phyloP scores from a whole-genome alignment of 345 rosid genomes.

The Carallia pectinifolia region DNA sequence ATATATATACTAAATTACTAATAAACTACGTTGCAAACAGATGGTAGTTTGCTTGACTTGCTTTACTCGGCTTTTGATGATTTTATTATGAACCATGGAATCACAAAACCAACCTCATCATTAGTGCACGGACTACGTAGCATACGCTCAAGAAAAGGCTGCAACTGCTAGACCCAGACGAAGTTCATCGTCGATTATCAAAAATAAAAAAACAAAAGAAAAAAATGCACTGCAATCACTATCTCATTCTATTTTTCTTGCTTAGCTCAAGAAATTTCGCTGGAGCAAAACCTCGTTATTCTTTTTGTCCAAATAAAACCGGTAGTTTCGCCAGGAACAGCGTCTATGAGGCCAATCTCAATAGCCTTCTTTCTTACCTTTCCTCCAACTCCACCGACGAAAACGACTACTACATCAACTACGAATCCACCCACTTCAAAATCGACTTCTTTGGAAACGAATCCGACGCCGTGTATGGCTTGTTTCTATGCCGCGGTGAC shows the following conservation, averaged over 20 bases:
- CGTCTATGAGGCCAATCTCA: slow-evolving; percentile 17
- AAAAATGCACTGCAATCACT: too few relatives aligned
- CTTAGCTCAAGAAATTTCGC: background rate
- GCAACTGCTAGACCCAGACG: too few relatives aligned
- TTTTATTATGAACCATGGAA: too few relatives aligned
- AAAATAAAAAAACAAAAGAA: too few relatives aligned
- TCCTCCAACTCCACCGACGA: background rate
- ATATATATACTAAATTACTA: too few relatives aligned
- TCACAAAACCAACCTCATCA: too few relatives aligned
- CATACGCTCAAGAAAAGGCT: too few relatives aligned
- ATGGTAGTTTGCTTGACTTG: too few relatives aligned
- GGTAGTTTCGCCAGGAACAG: slow-evolving; percentile 18
- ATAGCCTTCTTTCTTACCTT: slow-evolving; percentile 7
- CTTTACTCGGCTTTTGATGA: too few relatives aligned
- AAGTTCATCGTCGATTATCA: too few relatives aligned
- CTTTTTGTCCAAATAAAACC: background rate
- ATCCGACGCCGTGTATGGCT: slow-evolving; percentile 18
- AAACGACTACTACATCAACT: background rate
- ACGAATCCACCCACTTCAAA: background rate
- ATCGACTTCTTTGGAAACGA: background rate
- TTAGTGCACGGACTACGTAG: too few relatives aligned
- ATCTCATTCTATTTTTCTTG: background rate
- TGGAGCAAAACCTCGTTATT: background rate
- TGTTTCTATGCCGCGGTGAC: slow-evolving; percentile 11
- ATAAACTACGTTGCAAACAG: too few relatives aligned